A percentile compares a stretch with the other conserved stretches of the same genome.
These are phyloP conservation scores for Zoysia matrella DNA, from an alignment of 202 grass and related monocot genomes.

Conservation along the genomic window DNA sequence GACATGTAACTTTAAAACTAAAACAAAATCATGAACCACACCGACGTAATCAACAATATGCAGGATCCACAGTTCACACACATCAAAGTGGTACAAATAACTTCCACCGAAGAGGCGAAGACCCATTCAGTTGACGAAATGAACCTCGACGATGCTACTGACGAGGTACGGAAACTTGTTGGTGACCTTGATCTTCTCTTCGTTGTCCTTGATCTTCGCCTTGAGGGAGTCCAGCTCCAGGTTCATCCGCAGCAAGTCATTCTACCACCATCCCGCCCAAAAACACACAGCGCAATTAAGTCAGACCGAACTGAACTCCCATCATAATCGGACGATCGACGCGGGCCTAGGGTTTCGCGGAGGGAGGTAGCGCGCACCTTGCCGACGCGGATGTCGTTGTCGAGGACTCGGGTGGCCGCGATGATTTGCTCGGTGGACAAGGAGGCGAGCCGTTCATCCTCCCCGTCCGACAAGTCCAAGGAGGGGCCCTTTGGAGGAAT, in stretches of 20 bases:
- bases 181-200: slow-evolving; percentile 87
- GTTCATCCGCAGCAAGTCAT: slow-evolving; percentile 69
- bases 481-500: slow-evolving; percentile 30
- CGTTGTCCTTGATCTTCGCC: slow-evolving; percentile 82
- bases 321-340: background rate
- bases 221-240: slow-evolving; percentile 70
- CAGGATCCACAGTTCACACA: background rate
- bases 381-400: slow-evolving; percentile 76
- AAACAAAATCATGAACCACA: background rate
- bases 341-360: slow-evolving; percentile 38
- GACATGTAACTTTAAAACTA: background rate
- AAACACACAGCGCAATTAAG: background rate
- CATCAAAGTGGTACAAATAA: background rate
- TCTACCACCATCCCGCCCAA: slow-evolving; percentile 14
- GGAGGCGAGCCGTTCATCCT: slow-evolving; percentile 60
- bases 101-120: background rate
- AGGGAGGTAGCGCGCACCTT: slow-evolving; percentile 42
- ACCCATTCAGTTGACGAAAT: background rate
- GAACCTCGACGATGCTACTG: slow-evolving; percentile 79
- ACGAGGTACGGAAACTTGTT: slow-evolving; percentile 88
- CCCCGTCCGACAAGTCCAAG: slow-evolving; percentile 56
- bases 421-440: slow-evolving; percentile 69
- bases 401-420: background rate
- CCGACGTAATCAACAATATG: background rate
- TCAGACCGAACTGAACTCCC: background rate